Evolutionary conservation across 805 yeast genomes (phyloP).

Genomic region (Lipomyces kockii): DNA sequence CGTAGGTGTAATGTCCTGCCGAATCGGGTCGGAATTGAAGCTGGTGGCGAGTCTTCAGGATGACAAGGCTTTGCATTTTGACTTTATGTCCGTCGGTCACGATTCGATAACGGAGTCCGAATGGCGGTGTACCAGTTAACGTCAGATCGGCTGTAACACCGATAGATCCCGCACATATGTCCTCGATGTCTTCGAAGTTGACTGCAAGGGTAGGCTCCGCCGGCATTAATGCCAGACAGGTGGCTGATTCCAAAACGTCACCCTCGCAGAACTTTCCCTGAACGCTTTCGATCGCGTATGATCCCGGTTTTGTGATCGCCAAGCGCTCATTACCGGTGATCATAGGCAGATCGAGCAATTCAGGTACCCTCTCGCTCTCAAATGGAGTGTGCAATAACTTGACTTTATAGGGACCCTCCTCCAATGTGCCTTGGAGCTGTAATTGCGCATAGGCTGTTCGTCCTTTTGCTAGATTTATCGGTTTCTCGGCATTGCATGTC

Average conservation of each 20-base stretch:
- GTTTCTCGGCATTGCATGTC: constrained; percentile 42
- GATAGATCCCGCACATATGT: constrained; percentile 89
- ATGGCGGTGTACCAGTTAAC: constrained; percentile 82
- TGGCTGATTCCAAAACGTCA: constrained; percentile 59
- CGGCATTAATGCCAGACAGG: constrained; percentile 61
- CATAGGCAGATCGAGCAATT: constrained; percentile 17
- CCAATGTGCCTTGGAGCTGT: constrained; percentile 36
- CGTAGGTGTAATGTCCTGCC: constrained; percentile 82
- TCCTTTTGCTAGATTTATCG: constrained; percentile 43
- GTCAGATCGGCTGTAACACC: constrained; percentile 77
- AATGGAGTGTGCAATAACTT: constrained; percentile 38
- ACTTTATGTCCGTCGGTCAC: constrained; percentile 47
- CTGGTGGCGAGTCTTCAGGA: constrained; percentile 52
- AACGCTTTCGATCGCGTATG: constrained; percentile 60
- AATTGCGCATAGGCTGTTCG: constrained; percentile 36
- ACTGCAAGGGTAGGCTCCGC: constrained; percentile 57
- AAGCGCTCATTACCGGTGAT: constrained; percentile 38
- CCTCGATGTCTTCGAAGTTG: constrained; percentile 63
- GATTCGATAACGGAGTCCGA: constrained; percentile 64
- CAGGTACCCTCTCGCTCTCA: constrained; percentile 3
- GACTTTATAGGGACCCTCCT: constrained; percentile 57
- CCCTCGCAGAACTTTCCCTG: constrained; percentile 71
- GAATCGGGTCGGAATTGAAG: constrained; percentile 74
- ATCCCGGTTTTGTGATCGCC: constrained; percentile 63
- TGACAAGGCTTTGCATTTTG: constrained; percentile 42